phyloP scores from a whole-genome alignment of 768 basidiomycete species.

The Suillus bovinus region DNA sequence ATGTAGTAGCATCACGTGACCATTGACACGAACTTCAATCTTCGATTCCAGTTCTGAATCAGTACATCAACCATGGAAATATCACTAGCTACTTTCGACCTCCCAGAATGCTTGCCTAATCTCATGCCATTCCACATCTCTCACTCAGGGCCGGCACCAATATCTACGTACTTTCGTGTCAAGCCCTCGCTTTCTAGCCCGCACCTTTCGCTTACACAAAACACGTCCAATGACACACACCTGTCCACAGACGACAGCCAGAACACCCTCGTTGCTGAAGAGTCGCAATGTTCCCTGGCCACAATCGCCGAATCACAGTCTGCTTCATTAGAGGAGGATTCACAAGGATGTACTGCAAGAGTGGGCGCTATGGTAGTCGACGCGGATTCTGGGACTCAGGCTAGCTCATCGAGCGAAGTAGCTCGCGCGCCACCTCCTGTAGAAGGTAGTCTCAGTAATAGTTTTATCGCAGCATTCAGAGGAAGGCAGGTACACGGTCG shows the following conservation, averaged over 20 bases:
- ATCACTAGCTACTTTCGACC: constrained; percentile 11
- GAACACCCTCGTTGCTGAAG: neutral
- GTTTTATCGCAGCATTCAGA: constrained; percentile 67
- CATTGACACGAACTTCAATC: no score
- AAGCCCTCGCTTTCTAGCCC: constrained; percentile 33
- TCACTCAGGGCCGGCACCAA: constrained; percentile 68
- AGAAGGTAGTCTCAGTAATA: neutral
- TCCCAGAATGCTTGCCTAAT: constrained; percentile 54
- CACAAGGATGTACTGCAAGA: neutral
- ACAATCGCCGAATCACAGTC: constrained; percentile 7
- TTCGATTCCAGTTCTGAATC: no score
- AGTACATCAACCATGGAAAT: constrained; percentile 27
- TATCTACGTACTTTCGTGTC: constrained; percentile 73
- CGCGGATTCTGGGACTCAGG: constrained; percentile 11
- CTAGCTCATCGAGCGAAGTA: neutral
- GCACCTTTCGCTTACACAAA: constrained; percentile 1
- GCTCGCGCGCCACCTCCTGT: neutral
- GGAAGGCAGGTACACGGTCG: constrained; percentile 75
- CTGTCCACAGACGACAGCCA: neutral
- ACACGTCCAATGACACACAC: neutral
- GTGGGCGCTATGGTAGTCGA: neutral
- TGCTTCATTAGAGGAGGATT: neutral
- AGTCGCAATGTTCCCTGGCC: constrained; percentile 10
- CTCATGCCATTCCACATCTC: constrained; percentile 85
- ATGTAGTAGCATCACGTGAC: no score